Percentiles rank a stretch among this genome's conserved stretches.
phyloP scores from a whole-genome alignment of 2,329 filamentous ascomycete species.

The Emergomyces orientalis region DNA sequence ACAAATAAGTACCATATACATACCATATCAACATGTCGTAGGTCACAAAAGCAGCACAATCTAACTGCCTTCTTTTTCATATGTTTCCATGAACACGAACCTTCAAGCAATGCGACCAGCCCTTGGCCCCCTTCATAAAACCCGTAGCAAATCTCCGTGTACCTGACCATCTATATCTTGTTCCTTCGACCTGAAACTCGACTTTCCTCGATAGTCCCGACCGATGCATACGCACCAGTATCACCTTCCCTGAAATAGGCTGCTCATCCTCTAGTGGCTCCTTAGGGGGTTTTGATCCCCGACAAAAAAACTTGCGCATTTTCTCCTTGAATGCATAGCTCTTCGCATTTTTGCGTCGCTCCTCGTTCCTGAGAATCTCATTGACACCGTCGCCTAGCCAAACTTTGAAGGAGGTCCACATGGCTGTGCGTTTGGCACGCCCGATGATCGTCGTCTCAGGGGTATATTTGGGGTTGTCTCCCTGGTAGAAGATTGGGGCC shows the following conservation, averaged over 20 bases:
- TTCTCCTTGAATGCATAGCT: constrained; percentile 1
- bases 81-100: background rate
- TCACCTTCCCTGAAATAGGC: constrained; percentile 1
- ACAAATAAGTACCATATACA: background rate
- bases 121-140: constrained; percentile 6
- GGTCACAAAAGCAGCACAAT: background rate
- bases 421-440: background rate
- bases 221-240: constrained; percentile 1
- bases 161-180: constrained; percentile 3
- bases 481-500: background rate
- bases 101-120: constrained; percentile 6
- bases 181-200: constrained; percentile 2
- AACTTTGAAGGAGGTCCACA: constrained; percentile 7
- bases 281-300: background rate
- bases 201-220: background rate
- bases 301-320: constrained; percentile 2
- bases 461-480: constrained; percentile 7
- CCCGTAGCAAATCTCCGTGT: constrained; percentile 2
- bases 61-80: no score
- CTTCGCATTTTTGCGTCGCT: constrained; percentile 2
- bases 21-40: background rate
- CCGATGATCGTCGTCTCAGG: background rate
- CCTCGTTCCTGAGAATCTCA: constrained; percentile 1
- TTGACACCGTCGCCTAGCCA: constrained; percentile 1
- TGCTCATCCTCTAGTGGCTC: constrained; percentile 5